Conservation (phyloP, 2,329 filamentous ascomycete genomes). For the Trichoderma sp. region DNA sequence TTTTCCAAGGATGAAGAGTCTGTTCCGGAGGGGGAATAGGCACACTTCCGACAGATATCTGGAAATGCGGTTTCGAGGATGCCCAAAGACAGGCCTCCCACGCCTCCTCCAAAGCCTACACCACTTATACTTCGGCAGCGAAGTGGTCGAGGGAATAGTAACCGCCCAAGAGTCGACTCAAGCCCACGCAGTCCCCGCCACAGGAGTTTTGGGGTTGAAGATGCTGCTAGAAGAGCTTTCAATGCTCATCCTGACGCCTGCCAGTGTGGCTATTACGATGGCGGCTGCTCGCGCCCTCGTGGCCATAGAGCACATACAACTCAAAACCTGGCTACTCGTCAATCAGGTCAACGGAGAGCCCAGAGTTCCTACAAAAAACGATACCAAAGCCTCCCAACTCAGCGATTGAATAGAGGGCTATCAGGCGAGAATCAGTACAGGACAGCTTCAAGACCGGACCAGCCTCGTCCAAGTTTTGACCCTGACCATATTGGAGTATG, state of each 20-base stretch:
- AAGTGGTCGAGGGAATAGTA: background rate
- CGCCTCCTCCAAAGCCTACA: constrained; percentile 25
- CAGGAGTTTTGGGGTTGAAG: background rate
- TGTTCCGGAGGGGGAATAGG: constrained; percentile 35
- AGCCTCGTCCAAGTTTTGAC: constrained; percentile 26
- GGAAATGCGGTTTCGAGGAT: constrained; percentile 11
- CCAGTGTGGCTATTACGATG: constrained; percentile 23
- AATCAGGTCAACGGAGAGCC: background rate
- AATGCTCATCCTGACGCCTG: background rate
- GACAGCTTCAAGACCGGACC: background rate
- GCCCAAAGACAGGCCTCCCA: constrained; percentile 16
- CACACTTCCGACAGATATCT: constrained; percentile 32
- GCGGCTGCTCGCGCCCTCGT: background rate
- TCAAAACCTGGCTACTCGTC: background rate
- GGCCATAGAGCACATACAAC: constrained; percentile 6
- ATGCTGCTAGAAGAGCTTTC: background rate
- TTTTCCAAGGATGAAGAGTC: constrained; percentile 34
- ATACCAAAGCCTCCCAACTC: constrained; percentile 18
- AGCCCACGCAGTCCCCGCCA: constrained; percentile 22
- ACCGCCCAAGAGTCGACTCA: constrained; percentile 22
- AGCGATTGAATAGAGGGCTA: background rate
- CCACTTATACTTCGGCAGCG: constrained; percentile 20
- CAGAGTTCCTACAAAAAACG: background rate
- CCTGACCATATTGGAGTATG: constrained; percentile 36
- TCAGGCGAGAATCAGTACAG: background rate